Evolutionary conservation across 2,329 filamentous ascomycete genomes (phyloP), one percentile per base, ranked within the genome.

Genomic region (Penicillium vulpinum): DNA sequence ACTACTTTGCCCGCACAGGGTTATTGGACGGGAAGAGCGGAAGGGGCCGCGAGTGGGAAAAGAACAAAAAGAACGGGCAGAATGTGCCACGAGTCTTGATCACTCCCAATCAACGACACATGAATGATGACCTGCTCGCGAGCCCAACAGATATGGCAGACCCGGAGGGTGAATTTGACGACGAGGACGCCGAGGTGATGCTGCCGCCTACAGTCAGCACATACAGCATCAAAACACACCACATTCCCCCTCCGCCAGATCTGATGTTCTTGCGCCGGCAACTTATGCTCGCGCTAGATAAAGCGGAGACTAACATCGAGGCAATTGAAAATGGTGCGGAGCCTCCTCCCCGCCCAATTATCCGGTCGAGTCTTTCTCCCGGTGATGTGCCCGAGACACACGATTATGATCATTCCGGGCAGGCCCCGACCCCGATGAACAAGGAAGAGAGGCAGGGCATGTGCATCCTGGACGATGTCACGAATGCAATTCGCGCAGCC

Each of bases 121-220:
- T 73, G 31, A 69, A 73, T 15, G 78, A 78, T 10, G 78, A 78
- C 26, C 63, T 83, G 38, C 75, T 80, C 2, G 80, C 82, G 51
- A 85, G 83, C 56, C 83, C 84, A 13, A 77, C 81, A 31, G 73
- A 76, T 7, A 62, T 59, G 50, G 57, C 63, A 10, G 77, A 77
- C 8, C 65, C 78, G 2, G 81, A 81, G 28, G 81, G 78, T 46
- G 81, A 79, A 54, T 24, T 55, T 5, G 62, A 66, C 26, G 80
- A 82, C n/a, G 77, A 80, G 24, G 78, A 79, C 9, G 89, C 91
- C 57, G 84, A 86, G 29, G 83, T 88, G 59, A 93, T 99, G 86
- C 85, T 97, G 4, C 93, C 94, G n/a, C 94, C 94, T 0, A 99
- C 94, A 0, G 91, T 93, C 39, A 97, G 92, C 81, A 99, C 94